Evolutionary conservation across 257 asterid species (phyloP).

Genomic region (Gentiana macrophylla): DNA sequence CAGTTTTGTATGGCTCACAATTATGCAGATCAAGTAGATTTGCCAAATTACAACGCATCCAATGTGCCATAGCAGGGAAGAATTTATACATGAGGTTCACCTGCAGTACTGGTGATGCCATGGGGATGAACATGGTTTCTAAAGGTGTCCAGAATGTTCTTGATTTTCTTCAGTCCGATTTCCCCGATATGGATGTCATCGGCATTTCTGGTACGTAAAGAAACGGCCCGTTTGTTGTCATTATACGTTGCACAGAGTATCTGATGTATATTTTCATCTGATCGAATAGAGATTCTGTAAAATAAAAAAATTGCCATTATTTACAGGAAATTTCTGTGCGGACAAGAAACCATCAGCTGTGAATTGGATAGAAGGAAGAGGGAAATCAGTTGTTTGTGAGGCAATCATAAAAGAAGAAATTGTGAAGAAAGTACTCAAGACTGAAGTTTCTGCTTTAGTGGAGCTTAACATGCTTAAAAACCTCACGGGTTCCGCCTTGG

Average conservation of each 20-base stretch:
- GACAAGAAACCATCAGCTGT: slow-evolving; percentile 44
- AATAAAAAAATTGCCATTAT: too few species aligned
- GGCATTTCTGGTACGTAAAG: slow-evolving; percentile 20
- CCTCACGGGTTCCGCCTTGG: slow-evolving; percentile 32
- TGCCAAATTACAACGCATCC: slow-evolving; percentile 22
- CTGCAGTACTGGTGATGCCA: too few species aligned
- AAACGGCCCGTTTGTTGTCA: background rate
- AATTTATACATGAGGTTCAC: too few species aligned
- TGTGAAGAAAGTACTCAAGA: slow-evolving; percentile 36
- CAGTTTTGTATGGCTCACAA: too few species aligned
- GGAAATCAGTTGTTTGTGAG: slow-evolving; percentile 15
- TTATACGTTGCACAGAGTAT: slow-evolving; percentile 7
- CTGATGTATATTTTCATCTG: too few species aligned
- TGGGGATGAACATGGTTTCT: too few species aligned
- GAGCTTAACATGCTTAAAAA: slow-evolving; percentile 18
- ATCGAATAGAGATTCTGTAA: too few species aligned
- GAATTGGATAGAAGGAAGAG: slow-evolving; percentile 45
- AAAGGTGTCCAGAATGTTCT: too few species aligned
- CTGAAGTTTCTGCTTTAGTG: slow-evolving; percentile 31
- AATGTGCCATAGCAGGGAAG: too few species aligned
- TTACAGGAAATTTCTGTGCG: slow-evolving; percentile 16
- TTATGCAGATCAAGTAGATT: slow-evolving; percentile 38
- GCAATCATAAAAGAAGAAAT: slow-evolving; percentile 24
- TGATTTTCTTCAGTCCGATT: too few species aligned
- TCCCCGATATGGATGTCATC: slow-evolving; percentile 39